These are phyloP conservation scores for Diophrys sp. DNA, from an alignment of 73 alveolate genomes.

Conservation along the genomic window DNA sequence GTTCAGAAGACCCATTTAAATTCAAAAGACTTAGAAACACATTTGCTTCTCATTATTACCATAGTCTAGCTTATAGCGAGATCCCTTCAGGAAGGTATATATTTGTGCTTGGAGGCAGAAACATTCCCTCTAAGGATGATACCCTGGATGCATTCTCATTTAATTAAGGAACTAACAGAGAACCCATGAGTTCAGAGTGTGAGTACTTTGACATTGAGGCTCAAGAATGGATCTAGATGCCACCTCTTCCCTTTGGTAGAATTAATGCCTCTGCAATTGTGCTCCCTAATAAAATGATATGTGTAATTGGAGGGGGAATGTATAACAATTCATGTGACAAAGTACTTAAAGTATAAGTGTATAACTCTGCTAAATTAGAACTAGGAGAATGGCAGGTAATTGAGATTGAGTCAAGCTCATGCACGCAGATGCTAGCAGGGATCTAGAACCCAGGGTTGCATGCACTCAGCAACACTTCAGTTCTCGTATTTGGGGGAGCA, in stretches of 20 bases:
- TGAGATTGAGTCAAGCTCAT: neutral
- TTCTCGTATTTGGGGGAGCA: slow-evolving; percentile 16
- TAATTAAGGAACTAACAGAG: neutral
- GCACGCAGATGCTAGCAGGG: neutral
- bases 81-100: neutral
- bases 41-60: neutral
- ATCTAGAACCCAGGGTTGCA: neutral
- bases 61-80: neutral
- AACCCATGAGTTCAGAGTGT: slow-evolving; percentile 2
- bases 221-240: neutral
- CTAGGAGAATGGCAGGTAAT: slow-evolving; percentile 14
- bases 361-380: slow-evolving; percentile 2
- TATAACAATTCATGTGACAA: neutral
- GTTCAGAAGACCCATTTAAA: neutral
- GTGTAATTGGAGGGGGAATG: slow-evolving; percentile 6
- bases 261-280: slow-evolving; percentile 8
- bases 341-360: neutral
- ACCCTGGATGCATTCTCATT: neutral
- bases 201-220: neutral
- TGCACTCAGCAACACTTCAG: neutral
- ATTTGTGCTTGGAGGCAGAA: slow-evolving; percentile 6
- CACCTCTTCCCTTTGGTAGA: neutral
- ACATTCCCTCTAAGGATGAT: neutral
- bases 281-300: slow-evolving; percentile 1
- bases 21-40: neutral